Conservation (phyloP, 768 basidiomycete genomes). For the Megacollybia marginata region DNA sequence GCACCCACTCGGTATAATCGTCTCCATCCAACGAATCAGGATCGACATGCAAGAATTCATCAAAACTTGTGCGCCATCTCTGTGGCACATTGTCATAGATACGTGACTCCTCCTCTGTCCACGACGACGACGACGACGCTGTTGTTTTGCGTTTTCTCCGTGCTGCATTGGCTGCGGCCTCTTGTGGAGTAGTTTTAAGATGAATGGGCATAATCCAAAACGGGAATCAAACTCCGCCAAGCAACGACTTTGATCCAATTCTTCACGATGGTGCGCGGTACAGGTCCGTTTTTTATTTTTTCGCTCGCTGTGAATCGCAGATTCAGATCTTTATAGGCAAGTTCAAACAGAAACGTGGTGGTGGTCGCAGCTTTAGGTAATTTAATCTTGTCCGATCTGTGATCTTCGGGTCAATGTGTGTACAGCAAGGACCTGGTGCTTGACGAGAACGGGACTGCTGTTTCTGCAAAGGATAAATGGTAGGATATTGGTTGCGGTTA, state of each 20-base stretch:
- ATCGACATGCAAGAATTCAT: constrained; percentile 26
- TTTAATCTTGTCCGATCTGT: constrained; percentile 8
- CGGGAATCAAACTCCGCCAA: too few relatives aligned
- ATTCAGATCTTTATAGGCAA: constrained; percentile 41
- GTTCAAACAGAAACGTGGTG: constrained; percentile 83
- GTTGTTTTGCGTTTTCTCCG: too few relatives aligned
- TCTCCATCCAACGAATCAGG: constrained; percentile 68
- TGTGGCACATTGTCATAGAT: not conserved
- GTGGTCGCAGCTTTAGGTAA: constrained; percentile 80
- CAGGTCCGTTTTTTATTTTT: constrained; percentile 24
- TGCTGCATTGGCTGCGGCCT: too few relatives aligned
- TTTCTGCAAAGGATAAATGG: constrained; percentile 38
- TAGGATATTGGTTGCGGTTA: constrained; percentile 18
- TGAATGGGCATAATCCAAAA: not conserved
- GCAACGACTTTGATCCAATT: too few relatives aligned
- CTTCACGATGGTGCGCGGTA: constrained; percentile 39
- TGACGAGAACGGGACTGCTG: constrained; percentile 51
- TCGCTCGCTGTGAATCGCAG: not conserved
- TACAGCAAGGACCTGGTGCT: constrained; percentile 52
- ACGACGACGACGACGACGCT: too few relatives aligned
- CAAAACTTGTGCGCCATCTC: not conserved
- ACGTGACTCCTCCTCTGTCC: constrained; percentile 3
- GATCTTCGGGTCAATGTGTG: constrained; percentile 5
- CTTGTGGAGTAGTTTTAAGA: too few relatives aligned
- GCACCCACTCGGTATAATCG: constrained; percentile 82